A percentile compares a stretch with the other conserved stretches of the same genome.
Evolutionary conservation across 2,329 filamentous ascomycete species (phyloP).

Genomic region (Hypoxylon sp.): DNA sequence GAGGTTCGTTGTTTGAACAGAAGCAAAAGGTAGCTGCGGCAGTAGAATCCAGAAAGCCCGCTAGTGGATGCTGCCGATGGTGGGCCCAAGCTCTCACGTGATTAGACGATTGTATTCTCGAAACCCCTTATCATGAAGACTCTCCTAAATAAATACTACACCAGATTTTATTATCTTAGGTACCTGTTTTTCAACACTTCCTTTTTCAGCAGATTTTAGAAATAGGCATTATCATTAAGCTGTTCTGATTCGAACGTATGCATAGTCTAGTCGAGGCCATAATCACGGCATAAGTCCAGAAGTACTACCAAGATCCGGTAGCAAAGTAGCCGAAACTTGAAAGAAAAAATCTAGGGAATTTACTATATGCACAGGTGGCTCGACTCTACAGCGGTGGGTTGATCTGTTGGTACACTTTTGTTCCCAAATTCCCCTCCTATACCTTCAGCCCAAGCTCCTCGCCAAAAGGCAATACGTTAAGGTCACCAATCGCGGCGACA

Average conservation of each 20-base stretch:
- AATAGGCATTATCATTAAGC: neutral
- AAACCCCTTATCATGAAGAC: neutral
- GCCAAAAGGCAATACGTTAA: conserved; percentile 90
- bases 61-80: conserved; percentile 19
- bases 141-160: neutral
- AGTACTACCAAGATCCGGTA: neutral
- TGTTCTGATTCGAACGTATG: neutral
- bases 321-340: conserved; percentile 20
- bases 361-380: conserved; percentile 62
- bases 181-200: no score
- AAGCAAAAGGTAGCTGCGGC: conserved; percentile 45
- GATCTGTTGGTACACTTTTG: conserved; percentile 60
- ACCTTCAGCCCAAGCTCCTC: conserved; percentile 94
- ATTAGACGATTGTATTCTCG: neutral
- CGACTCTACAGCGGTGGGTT: conserved; percentile 56
- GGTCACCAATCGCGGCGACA: conserved; percentile 90
- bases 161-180: neutral
- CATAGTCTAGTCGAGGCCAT: neutral
- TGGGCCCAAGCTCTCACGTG: conserved; percentile 36
- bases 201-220: neutral
- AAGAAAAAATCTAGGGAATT: conserved; percentile 56
- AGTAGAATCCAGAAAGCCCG: conserved; percentile 32
- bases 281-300: neutral
- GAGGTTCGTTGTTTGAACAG: conserved; percentile 51
- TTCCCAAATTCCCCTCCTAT: conserved; percentile 68